Percentiles rank a stretch among this genome's conserved stretches.
These are phyloP conservation scores for Colletotrichum sp. DNA, from an alignment of 2,329 filamentous ascomycete genomes.

Conservation along the genomic window DNA sequence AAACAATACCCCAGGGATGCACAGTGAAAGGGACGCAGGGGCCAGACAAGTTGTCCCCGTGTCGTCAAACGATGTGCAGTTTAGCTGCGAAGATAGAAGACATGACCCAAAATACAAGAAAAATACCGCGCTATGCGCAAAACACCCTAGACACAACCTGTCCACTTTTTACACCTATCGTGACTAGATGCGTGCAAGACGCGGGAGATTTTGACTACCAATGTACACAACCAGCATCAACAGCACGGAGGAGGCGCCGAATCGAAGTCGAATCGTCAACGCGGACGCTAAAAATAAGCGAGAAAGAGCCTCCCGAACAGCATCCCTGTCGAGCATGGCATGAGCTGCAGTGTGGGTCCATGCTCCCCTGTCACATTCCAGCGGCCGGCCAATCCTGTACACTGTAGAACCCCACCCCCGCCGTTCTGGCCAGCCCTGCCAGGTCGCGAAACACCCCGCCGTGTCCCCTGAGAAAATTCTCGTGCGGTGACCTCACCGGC, in stretches of 20 bases:
- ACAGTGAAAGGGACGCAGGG: not conserved
- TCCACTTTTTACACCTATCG: not conserved
- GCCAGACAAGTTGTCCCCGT: not conserved
- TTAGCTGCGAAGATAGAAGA: not conserved
- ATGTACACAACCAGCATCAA: not conserved
- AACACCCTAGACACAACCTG: not conserved
- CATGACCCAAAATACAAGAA: not conserved
- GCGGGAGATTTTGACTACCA: not conserved
- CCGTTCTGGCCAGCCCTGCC: conserved; percentile 22
- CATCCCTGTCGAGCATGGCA: conserved; percentile 24
- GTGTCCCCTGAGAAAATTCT: conserved; percentile 12
- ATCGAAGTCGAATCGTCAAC: conserved; percentile 14
- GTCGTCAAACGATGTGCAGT: not conserved
- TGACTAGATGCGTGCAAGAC: not conserved
- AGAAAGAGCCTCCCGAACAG: conserved; percentile 25
- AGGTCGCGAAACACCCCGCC: conserved; percentile 15
- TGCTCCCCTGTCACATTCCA: conserved; percentile 4
- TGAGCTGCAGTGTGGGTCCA: conserved; percentile 13
- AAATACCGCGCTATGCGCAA: not conserved
- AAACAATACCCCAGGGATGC: not conserved
- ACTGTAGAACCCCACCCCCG: conserved; percentile 5
- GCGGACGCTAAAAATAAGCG: conserved; percentile 26
- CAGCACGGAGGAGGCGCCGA: conserved; percentile 29
- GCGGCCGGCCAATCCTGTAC: not conserved
- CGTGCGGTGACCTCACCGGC: conserved; percentile 9